These are phyloP conservation scores for Pulveroboletus sp. DNA, from an alignment of 768 basidiomycete species.

Conservation along the genomic window DNA sequence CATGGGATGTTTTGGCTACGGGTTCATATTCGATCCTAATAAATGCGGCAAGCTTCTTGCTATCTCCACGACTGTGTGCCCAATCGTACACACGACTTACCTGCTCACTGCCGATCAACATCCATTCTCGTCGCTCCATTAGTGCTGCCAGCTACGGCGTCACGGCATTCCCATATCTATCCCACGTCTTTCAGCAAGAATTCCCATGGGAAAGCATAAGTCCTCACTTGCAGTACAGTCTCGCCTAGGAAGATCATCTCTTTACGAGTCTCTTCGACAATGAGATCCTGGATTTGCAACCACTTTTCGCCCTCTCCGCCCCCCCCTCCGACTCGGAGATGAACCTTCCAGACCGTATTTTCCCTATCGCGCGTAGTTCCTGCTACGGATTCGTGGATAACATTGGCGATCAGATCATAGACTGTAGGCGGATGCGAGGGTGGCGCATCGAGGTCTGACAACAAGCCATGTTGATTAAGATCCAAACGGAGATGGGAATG, in stretches of 20 bases:
- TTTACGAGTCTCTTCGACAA: constrained; percentile 92
- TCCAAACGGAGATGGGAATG: constrained; percentile 20
- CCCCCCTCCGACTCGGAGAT: constrained; percentile 70
- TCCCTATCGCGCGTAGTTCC: constrained; percentile 94
- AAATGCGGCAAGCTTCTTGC: constrained; percentile 21
- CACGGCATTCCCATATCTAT: constrained; percentile 64
- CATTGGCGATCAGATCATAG: constrained; percentile 95
- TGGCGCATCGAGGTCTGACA: constrained; percentile 72
- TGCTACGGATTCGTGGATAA: constrained; percentile 91
- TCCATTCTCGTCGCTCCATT: constrained; percentile 26
- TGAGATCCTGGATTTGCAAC: constrained; percentile 95
- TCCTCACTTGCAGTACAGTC: constrained; percentile 82
- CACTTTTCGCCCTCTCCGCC: constrained; percentile 86
- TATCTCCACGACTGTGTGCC: constrained; percentile 25
- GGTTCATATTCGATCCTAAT: constrained; percentile 16
- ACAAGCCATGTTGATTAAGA: constrained; percentile 16
- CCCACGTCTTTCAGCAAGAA: constrained; percentile 9
- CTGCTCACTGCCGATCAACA: constrained; percentile 27
- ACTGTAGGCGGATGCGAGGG: constrained; percentile 54
- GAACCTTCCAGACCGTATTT: constrained; percentile 89
- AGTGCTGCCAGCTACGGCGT: constrained; percentile 11
- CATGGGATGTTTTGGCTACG: constrained; percentile 1
- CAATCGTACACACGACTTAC: background rate
- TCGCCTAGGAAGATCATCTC: constrained; percentile 99
- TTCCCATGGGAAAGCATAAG: background rate